These are phyloP conservation scores for Naganishia sp. DNA, from an alignment of 1,284 basidiomycete genomes.

Conservation along the genomic window DNA sequence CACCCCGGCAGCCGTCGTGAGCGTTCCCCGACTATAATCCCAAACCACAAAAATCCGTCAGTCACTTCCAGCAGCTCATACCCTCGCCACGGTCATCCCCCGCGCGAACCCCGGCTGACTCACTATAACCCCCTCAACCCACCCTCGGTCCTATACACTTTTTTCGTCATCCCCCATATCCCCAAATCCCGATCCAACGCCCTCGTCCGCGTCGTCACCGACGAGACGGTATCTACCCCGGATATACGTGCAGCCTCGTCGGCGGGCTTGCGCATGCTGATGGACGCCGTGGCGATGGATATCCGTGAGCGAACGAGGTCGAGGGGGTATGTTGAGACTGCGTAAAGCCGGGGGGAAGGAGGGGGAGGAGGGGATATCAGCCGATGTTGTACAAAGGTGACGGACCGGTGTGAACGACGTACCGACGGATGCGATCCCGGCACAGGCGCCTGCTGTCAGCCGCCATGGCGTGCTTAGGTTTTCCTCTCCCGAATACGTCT, in stretches of 20 bases:
- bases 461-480: conserved; percentile 80
- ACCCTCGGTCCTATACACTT: conserved; percentile 87
- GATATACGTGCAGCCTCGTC: conserved; percentile 29
- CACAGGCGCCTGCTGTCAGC: conserved; percentile 78
- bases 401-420: no score
- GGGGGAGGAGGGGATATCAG: not conserved
- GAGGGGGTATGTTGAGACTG: conserved; percentile 84
- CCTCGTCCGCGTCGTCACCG: conserved; percentile 6
- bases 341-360: not conserved
- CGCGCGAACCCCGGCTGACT: conserved; percentile 25
- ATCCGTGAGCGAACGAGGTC: conserved; percentile 90
- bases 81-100: no score
- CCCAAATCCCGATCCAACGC: conserved; percentile 59
- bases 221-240: not conserved
- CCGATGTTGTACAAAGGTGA: not conserved
- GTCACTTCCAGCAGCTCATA: no score
- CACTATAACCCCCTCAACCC: conserved; percentile 83
- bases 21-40: conserved; percentile 60
- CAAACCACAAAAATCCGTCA: not conserved
- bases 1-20: conserved; percentile 86
- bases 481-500: conserved; percentile 59
- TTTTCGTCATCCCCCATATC: conserved; percentile 82
- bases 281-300: conserved; percentile 83
- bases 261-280: conserved; percentile 43
- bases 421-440: conserved; percentile 88